Evolutionary conservation across 1,284 basidiomycete genomes (phyloP).

Genomic region (Ustilago trichophora): DNA sequence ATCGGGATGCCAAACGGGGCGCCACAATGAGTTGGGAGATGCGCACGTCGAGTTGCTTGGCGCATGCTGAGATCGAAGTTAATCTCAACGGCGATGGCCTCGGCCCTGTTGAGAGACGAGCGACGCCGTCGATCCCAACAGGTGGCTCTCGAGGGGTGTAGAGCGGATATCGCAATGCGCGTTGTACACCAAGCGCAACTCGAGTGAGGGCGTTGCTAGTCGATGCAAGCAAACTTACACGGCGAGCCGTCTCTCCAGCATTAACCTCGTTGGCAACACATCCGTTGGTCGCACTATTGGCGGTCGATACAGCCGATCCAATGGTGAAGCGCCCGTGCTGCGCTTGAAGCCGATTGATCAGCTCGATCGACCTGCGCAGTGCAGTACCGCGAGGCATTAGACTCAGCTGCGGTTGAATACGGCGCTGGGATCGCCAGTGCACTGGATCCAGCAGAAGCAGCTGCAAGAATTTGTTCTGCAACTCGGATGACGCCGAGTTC

Average conservation of each 20-base stretch:
- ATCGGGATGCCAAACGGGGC: conserved; percentile 51
- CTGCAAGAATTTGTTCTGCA: conserved; percentile 37
- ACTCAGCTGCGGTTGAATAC: not conserved
- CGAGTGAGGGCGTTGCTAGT: not conserved
- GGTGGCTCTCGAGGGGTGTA: conserved; percentile 6
- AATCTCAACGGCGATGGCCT: conserved; percentile 1
- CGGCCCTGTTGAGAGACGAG: not conserved
- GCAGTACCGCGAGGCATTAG: conserved; percentile 18
- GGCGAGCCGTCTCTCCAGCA: not conserved
- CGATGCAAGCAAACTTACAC: not conserved
- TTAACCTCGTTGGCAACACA: too few species aligned
- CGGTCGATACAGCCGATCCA: not conserved
- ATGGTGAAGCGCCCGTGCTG: not conserved
- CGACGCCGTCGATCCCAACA: conserved; percentile 13
- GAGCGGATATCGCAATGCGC: conserved; percentile 5
- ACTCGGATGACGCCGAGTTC: conserved; percentile 9
- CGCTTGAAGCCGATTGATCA: conserved; percentile 22
- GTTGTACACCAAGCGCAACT: conserved; percentile 12
- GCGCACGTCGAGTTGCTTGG: conserved; percentile 67
- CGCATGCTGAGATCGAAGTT: conserved; percentile 45
- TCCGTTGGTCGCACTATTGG: not conserved
- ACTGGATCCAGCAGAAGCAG: conserved; percentile 50
- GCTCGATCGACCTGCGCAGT: conserved; percentile 28
- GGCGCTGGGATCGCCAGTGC: conserved; percentile 55
- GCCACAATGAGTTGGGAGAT: conserved; percentile 67